Evolutionary conservation across 1,284 basidiomycete species (phyloP), one percentile per base, ranked within the genome.

Genomic region (Leccinum pachyderme): DNA sequence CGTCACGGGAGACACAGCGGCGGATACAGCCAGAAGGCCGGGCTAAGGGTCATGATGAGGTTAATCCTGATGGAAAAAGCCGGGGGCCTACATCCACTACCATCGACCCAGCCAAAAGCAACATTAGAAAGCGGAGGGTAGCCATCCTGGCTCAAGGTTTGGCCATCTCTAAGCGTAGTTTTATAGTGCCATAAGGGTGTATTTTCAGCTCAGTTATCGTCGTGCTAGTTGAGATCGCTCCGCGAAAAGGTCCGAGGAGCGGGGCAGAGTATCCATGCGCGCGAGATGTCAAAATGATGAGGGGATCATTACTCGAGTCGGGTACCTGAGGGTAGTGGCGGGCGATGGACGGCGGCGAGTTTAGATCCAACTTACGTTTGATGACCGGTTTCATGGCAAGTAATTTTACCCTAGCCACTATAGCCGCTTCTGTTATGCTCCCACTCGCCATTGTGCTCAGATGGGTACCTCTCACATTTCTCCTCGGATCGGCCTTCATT

Each of bases 1-100:
- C 0, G 73, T 76, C 35, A 82, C 81, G 0, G 81, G 79, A 56
- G 72, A 73, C 4, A 81, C 76, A 1, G 73, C 62, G 1, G 27
- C 11, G 39, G 39, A 24, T 12, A 48, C n/a, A 33, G 25, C 33
- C 13, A 49, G 18, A 12, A n/a, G 25, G 24, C 47, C 47, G 5
- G 12, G 47, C 56, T 57, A 47, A 32, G 33, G 8, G n/a, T 4
- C 13, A 31, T 1, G 31, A 27, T 66, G 33, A 68, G 51, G 46
- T n/a, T 11, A 1, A 47, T 25, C 12, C 5, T 27, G 3, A 3
- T 24, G 5, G 35, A 33, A 3, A 9, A 18, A 13, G 25, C 2
- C 5, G 43, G 24, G 29, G 37, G 35, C 54, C 46, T n/a, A 55
- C 61, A 29, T 28, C 52, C 2, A 35, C 18, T 3, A 52, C 33